Conservation (phyloP, 768 basidiomycete species). For the Albatrellus ellisii region DNA sequence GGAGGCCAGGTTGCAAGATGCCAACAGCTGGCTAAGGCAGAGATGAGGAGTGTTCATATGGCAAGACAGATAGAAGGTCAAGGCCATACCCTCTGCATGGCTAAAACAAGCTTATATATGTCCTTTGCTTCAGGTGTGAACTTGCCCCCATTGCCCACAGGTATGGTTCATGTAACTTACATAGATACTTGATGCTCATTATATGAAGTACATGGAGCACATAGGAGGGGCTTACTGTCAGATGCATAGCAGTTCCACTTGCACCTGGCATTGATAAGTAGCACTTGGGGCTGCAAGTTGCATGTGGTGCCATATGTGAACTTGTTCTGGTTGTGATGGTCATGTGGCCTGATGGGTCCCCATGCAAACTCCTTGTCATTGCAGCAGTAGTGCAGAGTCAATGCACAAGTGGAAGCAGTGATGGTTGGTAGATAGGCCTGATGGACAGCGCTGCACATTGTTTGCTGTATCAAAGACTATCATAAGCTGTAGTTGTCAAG, state of each 20-base stretch:
- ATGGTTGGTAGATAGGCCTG: slow-evolving; percentile 92
- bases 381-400: slow-evolving; percentile 91
- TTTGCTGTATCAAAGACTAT: background rate
- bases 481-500: background rate
- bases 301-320: slow-evolving; percentile 29
- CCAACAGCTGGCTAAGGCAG: slow-evolving; percentile 47
- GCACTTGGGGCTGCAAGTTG: slow-evolving; percentile 48
- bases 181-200: slow-evolving; percentile 23
- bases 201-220: slow-evolving; percentile 2
- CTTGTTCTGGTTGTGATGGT: slow-evolving; percentile 37
- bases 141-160: slow-evolving; percentile 83
- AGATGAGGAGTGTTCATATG: background rate
- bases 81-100: slow-evolving; percentile 71
- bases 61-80: slow-evolving; percentile 4
- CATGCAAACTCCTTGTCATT: slow-evolving; percentile 81
- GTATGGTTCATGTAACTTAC: slow-evolving; percentile 59
- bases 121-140: slow-evolving; percentile 71
- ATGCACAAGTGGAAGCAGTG: slow-evolving; percentile 74
- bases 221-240: slow-evolving; percentile 31
- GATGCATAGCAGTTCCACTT: slow-evolving; percentile 66
- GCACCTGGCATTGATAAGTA: slow-evolving; percentile 91
- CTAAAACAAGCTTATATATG: slow-evolving; percentile 78
- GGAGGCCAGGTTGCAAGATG: slow-evolving; percentile 55
- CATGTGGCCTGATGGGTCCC: slow-evolving; percentile 52
- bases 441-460: slow-evolving; percentile 47